Evolutionary conservation across 371 early-diverging fungal species (phyloP).

Genomic region (Apophysomyces elegans): DNA sequence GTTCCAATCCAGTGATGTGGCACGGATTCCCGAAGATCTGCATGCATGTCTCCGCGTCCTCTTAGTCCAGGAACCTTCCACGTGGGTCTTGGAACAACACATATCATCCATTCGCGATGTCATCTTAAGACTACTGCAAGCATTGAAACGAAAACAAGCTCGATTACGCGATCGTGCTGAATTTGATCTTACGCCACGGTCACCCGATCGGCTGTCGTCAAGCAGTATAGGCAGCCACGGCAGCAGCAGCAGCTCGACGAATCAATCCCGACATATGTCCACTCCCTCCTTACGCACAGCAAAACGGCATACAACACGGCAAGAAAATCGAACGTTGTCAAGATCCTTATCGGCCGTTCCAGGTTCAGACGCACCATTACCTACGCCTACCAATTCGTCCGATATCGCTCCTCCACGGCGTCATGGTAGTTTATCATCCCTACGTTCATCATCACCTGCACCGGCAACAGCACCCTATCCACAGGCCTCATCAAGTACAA

Average conservation of each 20-base stretch:
- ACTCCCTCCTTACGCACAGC: conserved; percentile 3
- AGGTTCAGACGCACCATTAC: conserved; percentile 1
- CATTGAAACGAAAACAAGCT: conserved; percentile 59
- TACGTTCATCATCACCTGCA: neutral
- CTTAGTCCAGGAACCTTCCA: conserved; percentile 52
- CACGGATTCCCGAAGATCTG: conserved; percentile 56
- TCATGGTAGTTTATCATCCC: conserved; percentile 6
- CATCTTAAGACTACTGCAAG: conserved; percentile 57
- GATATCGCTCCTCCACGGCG: conserved; percentile 4
- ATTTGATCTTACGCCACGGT: conserved; percentile 1
- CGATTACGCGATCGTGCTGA: conserved; percentile 39
- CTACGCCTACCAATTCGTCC: conserved; percentile 12
- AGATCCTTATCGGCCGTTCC: conserved; percentile 10
- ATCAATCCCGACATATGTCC: conserved; percentile 7
- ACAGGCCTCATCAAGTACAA: neutral
- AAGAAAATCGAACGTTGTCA: conserved; percentile 3
- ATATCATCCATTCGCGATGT: conserved; percentile 60
- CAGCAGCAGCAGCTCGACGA: neutral
- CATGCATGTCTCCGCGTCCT: conserved; percentile 48
- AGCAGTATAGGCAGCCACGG: neutral
- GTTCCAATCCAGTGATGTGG: conserved; percentile 44
- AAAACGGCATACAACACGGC: conserved; percentile 3
- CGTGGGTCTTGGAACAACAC: conserved; percentile 51
- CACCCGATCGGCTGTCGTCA: conserved; percentile 7
- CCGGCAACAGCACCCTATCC: neutral